phyloP scores from a whole-genome alignment of 345 rosid species.

The Trapa bicornis region DNA sequence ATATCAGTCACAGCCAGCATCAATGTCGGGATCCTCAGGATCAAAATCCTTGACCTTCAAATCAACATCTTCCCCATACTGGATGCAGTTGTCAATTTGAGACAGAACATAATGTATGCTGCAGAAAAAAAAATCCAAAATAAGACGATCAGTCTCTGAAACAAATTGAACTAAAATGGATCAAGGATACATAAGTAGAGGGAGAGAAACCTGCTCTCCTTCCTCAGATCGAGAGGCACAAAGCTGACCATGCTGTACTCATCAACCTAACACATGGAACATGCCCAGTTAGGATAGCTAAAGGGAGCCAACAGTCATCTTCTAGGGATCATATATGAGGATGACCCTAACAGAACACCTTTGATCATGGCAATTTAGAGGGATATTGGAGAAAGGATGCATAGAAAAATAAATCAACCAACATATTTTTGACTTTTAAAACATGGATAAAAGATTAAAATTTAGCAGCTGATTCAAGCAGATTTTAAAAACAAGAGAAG shows the following conservation, averaged over 20 bases:
- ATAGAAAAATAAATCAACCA: too few species aligned
- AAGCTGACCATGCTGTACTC: conserved; percentile 87
- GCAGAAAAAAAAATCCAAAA: conserved; percentile 8
- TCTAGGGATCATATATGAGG: too few species aligned
- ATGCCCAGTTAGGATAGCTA: too few species aligned
- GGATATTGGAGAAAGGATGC: too few species aligned
- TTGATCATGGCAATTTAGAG: too few species aligned
- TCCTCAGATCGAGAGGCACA: conserved; percentile 63
- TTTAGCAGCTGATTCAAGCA: too few species aligned
- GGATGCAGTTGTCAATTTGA: conserved; percentile 73
- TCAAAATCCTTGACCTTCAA: conserved; percentile 76
- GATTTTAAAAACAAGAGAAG: too few species aligned
- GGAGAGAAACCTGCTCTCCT: conserved; percentile 47
- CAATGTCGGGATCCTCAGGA: conserved; percentile 45
- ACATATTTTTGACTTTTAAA: too few species aligned
- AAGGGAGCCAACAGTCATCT: too few species aligned
- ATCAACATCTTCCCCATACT: conserved; percentile 89
- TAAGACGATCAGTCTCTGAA: background rate
- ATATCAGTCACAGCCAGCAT: conserved; percentile 21
- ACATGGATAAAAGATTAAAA: too few species aligned
- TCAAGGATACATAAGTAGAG: background rate
- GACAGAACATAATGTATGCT: conserved; percentile 62
- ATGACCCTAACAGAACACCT: too few species aligned
- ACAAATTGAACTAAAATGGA: background rate
- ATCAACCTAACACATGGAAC: conserved; percentile 39